A percentile compares a stretch with the other conserved stretches of the same genome.
phyloP scores from a whole-genome alignment of 345 rosid genomes.

The Moricandia moricandioides region DNA sequence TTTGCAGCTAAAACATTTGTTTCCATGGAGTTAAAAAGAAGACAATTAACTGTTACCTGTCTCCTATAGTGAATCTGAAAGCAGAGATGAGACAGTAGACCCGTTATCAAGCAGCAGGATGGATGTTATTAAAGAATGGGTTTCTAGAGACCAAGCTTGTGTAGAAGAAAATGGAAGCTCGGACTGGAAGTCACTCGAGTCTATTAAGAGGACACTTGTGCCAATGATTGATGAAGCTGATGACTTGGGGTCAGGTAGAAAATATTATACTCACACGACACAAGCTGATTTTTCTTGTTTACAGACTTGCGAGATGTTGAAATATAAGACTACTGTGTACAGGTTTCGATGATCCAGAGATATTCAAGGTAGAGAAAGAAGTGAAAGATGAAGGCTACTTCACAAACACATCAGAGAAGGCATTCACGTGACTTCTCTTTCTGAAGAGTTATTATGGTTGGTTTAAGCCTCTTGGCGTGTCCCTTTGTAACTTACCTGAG shows the following conservation, averaged over 20 bases:
- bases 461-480: constrained; percentile 4
- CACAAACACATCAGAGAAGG: constrained; percentile 22
- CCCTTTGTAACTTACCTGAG: neutral
- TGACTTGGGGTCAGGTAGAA: constrained; percentile 61
- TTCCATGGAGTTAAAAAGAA: neutral
- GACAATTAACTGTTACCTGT: constrained; percentile 21
- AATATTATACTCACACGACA: neutral
- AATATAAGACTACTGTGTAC: constrained; percentile 17
- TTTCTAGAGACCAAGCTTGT: constrained; percentile 42
- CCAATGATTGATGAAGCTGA: constrained; percentile 51
- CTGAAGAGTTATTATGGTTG: neutral
- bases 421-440: neutral
- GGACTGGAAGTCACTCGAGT: constrained; percentile 70
- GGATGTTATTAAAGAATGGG: constrained; percentile 67
- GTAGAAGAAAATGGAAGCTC: constrained; percentile 44
- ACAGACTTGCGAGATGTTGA: neutral
- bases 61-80: constrained; percentile 35
- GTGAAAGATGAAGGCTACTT: constrained; percentile 37
- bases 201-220: constrained; percentile 38
- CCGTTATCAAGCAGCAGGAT: constrained; percentile 47
- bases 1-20: neutral
- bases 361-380: constrained; percentile 50
- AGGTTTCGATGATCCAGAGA: constrained; percentile 78
- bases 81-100: constrained; percentile 40
- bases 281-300: neutral